These are phyloP conservation scores for Fusarium continuum DNA, from an alignment of 2,329 filamentous ascomycete genomes.

Conservation along the genomic window DNA sequence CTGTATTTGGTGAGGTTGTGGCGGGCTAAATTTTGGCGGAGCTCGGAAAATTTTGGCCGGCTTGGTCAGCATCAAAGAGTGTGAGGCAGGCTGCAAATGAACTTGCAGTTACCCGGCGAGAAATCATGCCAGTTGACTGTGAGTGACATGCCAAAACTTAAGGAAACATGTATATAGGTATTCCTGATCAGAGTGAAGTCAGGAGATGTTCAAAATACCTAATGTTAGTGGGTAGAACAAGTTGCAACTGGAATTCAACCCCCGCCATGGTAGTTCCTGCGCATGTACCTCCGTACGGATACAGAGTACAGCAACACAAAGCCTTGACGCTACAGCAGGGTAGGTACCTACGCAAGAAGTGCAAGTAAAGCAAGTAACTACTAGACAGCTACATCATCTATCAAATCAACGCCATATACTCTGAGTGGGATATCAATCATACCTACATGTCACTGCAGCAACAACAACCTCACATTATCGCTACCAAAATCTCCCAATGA, in stretches of 20 bases:
- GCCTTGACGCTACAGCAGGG: too few relatives aligned
- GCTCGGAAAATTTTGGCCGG: conserved; percentile 42
- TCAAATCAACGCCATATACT: background rate
- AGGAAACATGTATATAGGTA: too few relatives aligned
- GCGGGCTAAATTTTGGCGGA: conserved; percentile 36
- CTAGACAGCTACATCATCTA: background rate
- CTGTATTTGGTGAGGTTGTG: conserved; percentile 27
- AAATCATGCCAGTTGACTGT: background rate
- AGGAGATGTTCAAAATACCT: too few relatives aligned
- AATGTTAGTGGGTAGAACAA: too few relatives aligned
- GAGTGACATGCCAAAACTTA: too few relatives aligned
- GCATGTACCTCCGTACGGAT: too few relatives aligned
- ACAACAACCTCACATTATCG: background rate
- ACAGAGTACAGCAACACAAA: too few relatives aligned
- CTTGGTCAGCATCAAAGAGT: conserved; percentile 39
- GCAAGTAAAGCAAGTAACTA: background rate
- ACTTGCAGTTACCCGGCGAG: background rate
- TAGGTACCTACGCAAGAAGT: too few relatives aligned
- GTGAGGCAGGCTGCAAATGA: background rate
- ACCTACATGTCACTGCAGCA: background rate
- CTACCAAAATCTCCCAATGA: background rate
- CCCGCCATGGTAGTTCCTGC: too few relatives aligned
- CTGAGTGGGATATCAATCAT: background rate
- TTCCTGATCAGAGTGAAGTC: too few relatives aligned
- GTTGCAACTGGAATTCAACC: too few relatives aligned